phyloP scores from a whole-genome alignment of 163 green algal species.

The Dunaliella salina region DNA sequence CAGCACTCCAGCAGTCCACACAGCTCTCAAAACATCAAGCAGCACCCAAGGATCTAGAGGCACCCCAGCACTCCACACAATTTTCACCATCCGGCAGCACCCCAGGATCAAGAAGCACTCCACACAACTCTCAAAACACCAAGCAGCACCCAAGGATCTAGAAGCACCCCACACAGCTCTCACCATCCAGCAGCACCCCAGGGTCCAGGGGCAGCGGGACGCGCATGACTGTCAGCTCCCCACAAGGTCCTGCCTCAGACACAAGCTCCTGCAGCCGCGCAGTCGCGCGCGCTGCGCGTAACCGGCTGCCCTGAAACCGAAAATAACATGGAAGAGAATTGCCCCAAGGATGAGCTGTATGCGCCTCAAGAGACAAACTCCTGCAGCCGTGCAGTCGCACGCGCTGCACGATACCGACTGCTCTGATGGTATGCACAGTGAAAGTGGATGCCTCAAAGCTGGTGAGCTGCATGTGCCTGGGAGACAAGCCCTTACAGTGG shows the following conservation, averaged over 20 bases:
- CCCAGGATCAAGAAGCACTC: slow-evolving; percentile 29
- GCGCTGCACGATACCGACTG: slow-evolving; percentile 42
- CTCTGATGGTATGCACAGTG: neutral
- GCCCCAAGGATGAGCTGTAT: too few species aligned
- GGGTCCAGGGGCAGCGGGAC: slow-evolving; percentile 64
- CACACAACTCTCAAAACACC: too few species aligned
- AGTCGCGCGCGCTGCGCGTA: slow-evolving; percentile 58
- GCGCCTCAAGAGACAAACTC: slow-evolving; percentile 51
- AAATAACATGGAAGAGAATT: too few species aligned
- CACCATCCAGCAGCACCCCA: slow-evolving; percentile 41
- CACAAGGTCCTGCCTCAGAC: slow-evolving; percentile 53
- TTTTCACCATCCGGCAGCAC: slow-evolving; percentile 39
- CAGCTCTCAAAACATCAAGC: too few species aligned
- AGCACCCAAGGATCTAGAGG: too few species aligned
- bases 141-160: too few species aligned
- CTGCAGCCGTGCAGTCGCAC: slow-evolving; percentile 73
- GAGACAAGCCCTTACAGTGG: slow-evolving; percentile 69
- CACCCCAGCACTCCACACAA: too few species aligned
- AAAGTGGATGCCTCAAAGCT: too few species aligned
- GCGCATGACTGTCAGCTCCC: slow-evolving; percentile 59
- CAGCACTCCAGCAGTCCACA: slow-evolving; percentile 18
- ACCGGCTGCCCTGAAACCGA: slow-evolving; percentile 8
- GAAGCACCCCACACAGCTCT: neutral
- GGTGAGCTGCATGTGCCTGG: too few species aligned
- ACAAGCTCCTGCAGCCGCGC: slow-evolving; percentile 76